Percentiles rank a stretch among this genome's conserved stretches.
Conservation (phyloP, 2,329 filamentous ascomycete genomes). For the Fusarium heterosporum region DNA sequence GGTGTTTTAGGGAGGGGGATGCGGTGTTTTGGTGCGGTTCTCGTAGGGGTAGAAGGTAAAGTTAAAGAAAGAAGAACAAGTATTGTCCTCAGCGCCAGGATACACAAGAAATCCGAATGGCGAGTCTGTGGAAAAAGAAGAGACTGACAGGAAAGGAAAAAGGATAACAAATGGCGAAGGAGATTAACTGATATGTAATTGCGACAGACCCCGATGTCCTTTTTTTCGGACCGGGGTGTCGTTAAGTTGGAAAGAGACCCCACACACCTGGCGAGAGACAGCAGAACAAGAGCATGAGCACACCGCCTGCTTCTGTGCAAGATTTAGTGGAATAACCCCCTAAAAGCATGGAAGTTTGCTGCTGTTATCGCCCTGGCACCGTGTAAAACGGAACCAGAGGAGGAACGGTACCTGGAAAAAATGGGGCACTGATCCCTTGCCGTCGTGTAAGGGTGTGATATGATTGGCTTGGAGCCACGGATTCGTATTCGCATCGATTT, state of each 20-base stretch:
- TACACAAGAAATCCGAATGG: slow-evolving; percentile 26
- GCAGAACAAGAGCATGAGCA: slow-evolving; percentile 4
- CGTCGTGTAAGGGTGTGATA: slow-evolving; percentile 3
- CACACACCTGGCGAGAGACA: slow-evolving; percentile 29
- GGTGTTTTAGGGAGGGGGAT: slow-evolving; percentile 7
- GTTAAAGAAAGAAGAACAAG: slow-evolving; percentile 1
- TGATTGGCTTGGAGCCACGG: slow-evolving; percentile 28
- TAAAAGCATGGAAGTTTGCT: slow-evolving; percentile 3
- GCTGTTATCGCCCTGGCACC: background rate
- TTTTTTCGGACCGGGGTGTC: slow-evolving; percentile 43
- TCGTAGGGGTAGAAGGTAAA: background rate
- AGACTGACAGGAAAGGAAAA: slow-evolving; percentile 36
- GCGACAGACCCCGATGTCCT: slow-evolving; percentile 39
- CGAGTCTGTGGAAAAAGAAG: slow-evolving; percentile 33
- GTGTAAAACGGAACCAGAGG: slow-evolving; percentile 22
- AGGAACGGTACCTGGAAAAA: slow-evolving; percentile 33
- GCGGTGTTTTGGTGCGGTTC: slow-evolving; percentile 7
- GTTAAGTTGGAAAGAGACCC: slow-evolving; percentile 27
- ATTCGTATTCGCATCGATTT: slow-evolving; percentile 44
- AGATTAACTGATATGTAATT: slow-evolving; percentile 51
- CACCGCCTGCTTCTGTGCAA: slow-evolving; percentile 35
- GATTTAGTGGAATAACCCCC: slow-evolving; percentile 20
- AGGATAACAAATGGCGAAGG: slow-evolving; percentile 42
- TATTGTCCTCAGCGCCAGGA: slow-evolving; percentile 24
- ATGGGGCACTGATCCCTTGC: slow-evolving; percentile 1